phyloP scores from a whole-genome alignment of 2,329 filamentous ascomycete genomes.

The Coniosporium tulheliwenetii region DNA sequence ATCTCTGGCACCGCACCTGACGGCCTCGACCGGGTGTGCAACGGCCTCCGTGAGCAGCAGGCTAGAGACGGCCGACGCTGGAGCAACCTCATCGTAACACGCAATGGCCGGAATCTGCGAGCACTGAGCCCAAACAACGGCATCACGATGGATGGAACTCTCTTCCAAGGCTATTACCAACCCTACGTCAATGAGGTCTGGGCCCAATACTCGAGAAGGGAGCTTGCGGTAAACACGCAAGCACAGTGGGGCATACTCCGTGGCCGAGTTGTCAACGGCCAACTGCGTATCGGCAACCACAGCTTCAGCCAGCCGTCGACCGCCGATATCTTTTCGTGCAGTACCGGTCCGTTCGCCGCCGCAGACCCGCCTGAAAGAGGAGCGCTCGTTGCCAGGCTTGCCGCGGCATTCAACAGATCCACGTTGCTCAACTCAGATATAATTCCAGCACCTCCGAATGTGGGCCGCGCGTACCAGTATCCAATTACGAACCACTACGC shows the following conservation, averaged over 20 bases:
- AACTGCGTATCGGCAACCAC: conserved; percentile 27
- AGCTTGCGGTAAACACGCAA: conserved; percentile 49
- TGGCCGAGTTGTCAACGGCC: conserved; percentile 28
- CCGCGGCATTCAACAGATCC: conserved; percentile 60
- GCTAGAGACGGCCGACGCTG: conserved; percentile 41
- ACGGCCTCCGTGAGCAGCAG: conserved; percentile 39
- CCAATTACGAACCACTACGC: conserved; percentile 40
- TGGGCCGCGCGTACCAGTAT: conserved; percentile 15
- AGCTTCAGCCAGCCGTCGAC: conserved; percentile 42
- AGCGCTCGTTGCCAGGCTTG: conserved; percentile 54
- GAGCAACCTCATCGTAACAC: conserved; percentile 40
- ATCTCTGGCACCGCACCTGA: conserved; percentile 44
- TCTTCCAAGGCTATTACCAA: conserved; percentile 37
- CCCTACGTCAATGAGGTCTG: conserved; percentile 37
- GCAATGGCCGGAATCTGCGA: conserved; percentile 20
- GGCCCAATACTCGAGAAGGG: conserved; percentile 25
- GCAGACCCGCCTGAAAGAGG: conserved; percentile 25
- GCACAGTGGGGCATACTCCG: conserved; percentile 37
- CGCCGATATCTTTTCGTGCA: conserved; percentile 51
- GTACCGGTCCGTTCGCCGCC: conserved; percentile 43
- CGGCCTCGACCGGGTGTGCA: conserved; percentile 41
- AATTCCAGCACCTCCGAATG: conserved; percentile 16
- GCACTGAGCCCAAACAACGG: conserved; percentile 30
- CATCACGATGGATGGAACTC: conserved; percentile 26
- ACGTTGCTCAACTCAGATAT: conserved; percentile 40